A percentile compares a stretch with the other conserved stretches of the same genome.
Evolutionary conservation across 75 land plant species (phyloP).

Genomic region (Picea sitchensis): DNA sequence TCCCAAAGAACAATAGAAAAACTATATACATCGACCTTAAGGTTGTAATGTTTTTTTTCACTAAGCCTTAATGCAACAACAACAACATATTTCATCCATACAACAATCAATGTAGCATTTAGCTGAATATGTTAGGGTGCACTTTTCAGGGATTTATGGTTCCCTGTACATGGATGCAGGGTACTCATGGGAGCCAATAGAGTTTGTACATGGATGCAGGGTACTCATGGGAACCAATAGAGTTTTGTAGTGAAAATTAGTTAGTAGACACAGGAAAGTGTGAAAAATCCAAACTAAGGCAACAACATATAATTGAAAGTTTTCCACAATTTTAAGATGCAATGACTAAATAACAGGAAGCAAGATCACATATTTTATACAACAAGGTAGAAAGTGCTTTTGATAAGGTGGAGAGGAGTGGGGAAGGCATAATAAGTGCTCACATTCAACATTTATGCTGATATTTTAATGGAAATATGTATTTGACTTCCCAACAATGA

Average conservation of each 20-base stretch:
- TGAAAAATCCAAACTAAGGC: no score
- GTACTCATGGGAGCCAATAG: not conserved
- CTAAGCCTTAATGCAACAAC: constrained; percentile 16
- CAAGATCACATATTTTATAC: not conserved
- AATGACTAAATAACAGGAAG: no score
- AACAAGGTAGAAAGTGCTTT: not conserved
- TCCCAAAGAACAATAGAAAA: constrained; percentile 54
- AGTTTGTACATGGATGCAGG: not conserved
- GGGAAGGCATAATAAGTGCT: not conserved
- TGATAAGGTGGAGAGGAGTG: not conserved
- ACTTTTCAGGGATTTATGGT: not conserved
- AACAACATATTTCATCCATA: not conserved
- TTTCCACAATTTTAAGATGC: no score
- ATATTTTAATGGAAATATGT: not conserved
- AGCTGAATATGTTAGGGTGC: not conserved
- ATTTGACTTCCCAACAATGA: not conserved
- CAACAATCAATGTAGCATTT: not conserved
- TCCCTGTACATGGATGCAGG: not conserved
- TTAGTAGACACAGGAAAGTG: no score
- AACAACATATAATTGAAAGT: no score
- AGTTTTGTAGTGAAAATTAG: not conserved
- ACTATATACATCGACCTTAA: constrained; percentile 51
- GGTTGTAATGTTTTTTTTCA: constrained; percentile 45
- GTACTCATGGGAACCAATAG: not conserved
- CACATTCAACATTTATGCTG: not conserved